Evolutionary conservation across 805 yeast genomes (phyloP).

Genomic region (Candida tallmaniae): DNA sequence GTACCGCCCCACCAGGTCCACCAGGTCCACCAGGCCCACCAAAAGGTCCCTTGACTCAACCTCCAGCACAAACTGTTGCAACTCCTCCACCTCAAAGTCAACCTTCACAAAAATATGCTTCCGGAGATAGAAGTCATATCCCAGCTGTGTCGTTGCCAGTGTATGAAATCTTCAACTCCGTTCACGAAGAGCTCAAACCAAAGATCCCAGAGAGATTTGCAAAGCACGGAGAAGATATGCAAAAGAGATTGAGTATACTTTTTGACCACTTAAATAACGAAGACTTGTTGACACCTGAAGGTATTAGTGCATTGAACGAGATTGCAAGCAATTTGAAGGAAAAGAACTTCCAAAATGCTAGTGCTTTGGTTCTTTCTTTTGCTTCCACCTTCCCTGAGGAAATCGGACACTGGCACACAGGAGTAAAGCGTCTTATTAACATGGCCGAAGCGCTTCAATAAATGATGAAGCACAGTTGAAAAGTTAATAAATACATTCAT

Average conservation of each 20-base stretch:
- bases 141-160: conserved; percentile 57
- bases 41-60: background rate
- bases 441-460: conserved; percentile 47
- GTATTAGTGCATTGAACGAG: conserved; percentile 48
- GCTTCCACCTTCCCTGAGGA: conserved; percentile 64
- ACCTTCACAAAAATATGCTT: conserved; percentile 35
- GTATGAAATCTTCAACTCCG: conserved; percentile 48
- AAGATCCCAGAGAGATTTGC: conserved; percentile 67
- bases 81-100: conserved; percentile 19
- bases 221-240: conserved; percentile 76
- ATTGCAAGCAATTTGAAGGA: conserved; percentile 47
- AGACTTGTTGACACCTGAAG: conserved; percentile 56
- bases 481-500: too few species aligned
- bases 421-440: conserved; percentile 81
- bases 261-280: conserved; percentile 74
- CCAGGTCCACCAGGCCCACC: conserved; percentile 19
- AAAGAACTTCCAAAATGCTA: conserved; percentile 59
- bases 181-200: conserved; percentile 62
- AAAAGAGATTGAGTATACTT: conserved; percentile 70
- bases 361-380: conserved; percentile 50
- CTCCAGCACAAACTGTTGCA: conserved; percentile 1
- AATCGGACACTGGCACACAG: conserved; percentile 89
- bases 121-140: conserved; percentile 68
- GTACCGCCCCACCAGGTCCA: conserved; percentile 20
- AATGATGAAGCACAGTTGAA: too few species aligned